These are phyloP conservation scores for Neohortaea acidophila DNA, from an alignment of 495 filamentous ascomycete genomes.

Conservation along the genomic window DNA sequence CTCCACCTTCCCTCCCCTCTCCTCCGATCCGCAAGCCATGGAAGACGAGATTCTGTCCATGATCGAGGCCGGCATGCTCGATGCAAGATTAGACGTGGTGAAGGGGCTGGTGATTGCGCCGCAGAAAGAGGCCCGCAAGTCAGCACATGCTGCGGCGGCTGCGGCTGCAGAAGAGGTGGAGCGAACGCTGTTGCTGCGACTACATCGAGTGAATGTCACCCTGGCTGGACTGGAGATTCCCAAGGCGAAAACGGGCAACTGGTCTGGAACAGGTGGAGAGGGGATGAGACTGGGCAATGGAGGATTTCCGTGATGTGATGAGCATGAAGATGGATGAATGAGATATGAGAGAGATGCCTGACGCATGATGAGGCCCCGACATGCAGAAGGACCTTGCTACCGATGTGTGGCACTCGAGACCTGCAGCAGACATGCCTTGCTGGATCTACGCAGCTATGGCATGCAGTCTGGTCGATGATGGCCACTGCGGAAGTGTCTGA, in stretches of 20 bases:
- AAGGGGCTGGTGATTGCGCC: constrained; percentile 61
- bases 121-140: constrained; percentile 43
- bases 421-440: too few relatives aligned
- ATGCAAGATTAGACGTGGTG: constrained; percentile 71
- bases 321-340: too few relatives aligned
- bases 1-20: constrained; percentile 19
- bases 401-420: too few relatives aligned
- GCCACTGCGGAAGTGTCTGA: too few relatives aligned
- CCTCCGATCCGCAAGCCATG: constrained; percentile 36
- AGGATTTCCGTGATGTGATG: too few relatives aligned
- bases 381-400: too few relatives aligned
- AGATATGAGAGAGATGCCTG: too few relatives aligned
- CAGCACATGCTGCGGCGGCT: constrained; percentile 53
- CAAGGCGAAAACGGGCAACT: constrained; percentile 21
- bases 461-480: too few relatives aligned
- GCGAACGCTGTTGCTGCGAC: constrained; percentile 52
- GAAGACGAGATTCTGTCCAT: constrained; percentile 62
- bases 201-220: constrained; percentile 59
- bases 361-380: too few relatives aligned
- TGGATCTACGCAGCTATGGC: too few relatives aligned
- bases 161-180: constrained; percentile 56
- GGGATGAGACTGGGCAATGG: not conserved
- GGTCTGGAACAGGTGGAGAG: not conserved
- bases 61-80: constrained; percentile 55
- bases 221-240: constrained; percentile 62